phyloP scores from a whole-genome alignment of 306 rosid genomes.

The Vigna radiata region DNA sequence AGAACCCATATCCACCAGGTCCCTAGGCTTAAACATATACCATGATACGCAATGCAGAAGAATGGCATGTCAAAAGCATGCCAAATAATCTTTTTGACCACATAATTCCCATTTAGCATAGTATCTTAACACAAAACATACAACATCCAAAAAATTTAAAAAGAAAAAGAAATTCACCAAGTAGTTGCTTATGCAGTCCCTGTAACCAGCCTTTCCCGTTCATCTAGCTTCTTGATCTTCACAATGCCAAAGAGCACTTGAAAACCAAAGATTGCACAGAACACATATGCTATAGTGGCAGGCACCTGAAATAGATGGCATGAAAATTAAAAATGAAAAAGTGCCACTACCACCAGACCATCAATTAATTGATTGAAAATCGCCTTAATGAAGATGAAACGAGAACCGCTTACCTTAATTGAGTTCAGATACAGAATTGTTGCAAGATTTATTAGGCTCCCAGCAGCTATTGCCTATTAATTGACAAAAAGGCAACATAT shows the following conservation, averaged over 20 bases:
- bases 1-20: slow-evolving; percentile 4
- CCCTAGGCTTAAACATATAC: slow-evolving; percentile 16
- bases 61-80: not conserved
- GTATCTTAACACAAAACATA: slow-evolving; percentile 30
- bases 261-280: slow-evolving; percentile 80
- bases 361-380: slow-evolving; percentile 30
- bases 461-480: slow-evolving; percentile 90
- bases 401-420: slow-evolving; percentile 65
- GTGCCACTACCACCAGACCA: slow-evolving; percentile 2
- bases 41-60: not conserved
- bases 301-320: slow-evolving; percentile 72
- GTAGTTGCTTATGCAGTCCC: slow-evolving; percentile 81
- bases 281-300: slow-evolving; percentile 68
- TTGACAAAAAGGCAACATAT: slow-evolving; percentile 44
- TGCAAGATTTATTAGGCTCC: slow-evolving; percentile 96
- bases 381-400: slow-evolving; percentile 20
- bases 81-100: slow-evolving; percentile 17
- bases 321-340: slow-evolving; percentile 38
- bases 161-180: slow-evolving; percentile 48
- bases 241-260: slow-evolving; percentile 92
- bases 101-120: slow-evolving; percentile 26
- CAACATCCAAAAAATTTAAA: not conserved
- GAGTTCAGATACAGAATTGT: slow-evolving; percentile 83
- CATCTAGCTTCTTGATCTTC: slow-evolving; percentile 87
- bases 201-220: slow-evolving; percentile 82